phyloP scores from a whole-genome alignment of 208 protist species.

The Trypanosoma boissoni region DNA sequence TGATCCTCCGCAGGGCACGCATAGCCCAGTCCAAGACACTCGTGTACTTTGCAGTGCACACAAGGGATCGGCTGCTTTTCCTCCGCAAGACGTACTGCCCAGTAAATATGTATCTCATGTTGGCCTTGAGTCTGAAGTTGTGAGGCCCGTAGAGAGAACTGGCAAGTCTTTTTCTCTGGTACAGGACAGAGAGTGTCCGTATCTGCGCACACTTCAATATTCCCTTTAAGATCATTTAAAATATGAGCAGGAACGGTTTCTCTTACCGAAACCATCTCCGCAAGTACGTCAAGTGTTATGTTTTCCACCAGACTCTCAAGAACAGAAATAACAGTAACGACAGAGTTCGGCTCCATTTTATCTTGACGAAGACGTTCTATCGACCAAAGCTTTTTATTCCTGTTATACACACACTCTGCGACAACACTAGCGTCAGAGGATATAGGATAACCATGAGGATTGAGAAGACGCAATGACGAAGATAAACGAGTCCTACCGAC shows the following conservation, averaged over 20 bases:
- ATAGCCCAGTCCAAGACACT: conserved; percentile 57
- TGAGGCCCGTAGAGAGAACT: conserved; percentile 56
- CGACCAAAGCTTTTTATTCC: conserved; percentile 31
- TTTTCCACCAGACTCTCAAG: conserved; percentile 74
- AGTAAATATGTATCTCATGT: conserved; percentile 41
- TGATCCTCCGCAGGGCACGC: conserved; percentile 15
- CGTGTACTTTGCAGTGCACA: conserved; percentile 52
- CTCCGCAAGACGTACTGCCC: conserved; percentile 27
- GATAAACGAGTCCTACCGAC: conserved; percentile 50
- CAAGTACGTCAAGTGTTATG: conserved; percentile 38
- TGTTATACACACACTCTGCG: conserved; percentile 64
- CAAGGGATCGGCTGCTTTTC: conserved; percentile 59
- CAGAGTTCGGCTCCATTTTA: conserved; percentile 70
- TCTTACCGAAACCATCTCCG: conserved; percentile 22
- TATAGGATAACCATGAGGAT: conserved; percentile 45
- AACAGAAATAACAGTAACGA: conserved; percentile 79
- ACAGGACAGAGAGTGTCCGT: neutral
- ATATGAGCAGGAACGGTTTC: neutral
- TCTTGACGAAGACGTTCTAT: conserved; percentile 69
- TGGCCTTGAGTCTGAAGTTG: conserved; percentile 26
- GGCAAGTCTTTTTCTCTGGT: conserved; percentile 26
- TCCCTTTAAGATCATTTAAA: neutral
- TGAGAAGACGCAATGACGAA: conserved; percentile 41
- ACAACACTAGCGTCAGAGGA: conserved; percentile 31
- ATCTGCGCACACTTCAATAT: neutral